A percentile compares a stretch with the other conserved stretches of the same genome.
These are phyloP conservation scores for Zea mays DNA, from an alignment of 176 grass and related monocot genomes.

Conservation along the genomic window Zm-B73-REFERENCE-NAM-5.0 NC_050100.1:7362001-7362500, in stretches of 20 bases:
- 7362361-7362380: constrained; percentile 43
- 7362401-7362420: constrained; percentile 12
- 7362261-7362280: constrained; percentile 26
- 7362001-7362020: background rate
- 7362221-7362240: background rate
- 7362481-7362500: constrained; percentile 45
- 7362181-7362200: background rate
- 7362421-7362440: background rate
- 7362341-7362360: background rate
- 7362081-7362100: too few species aligned
- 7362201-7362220: background rate
- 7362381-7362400: background rate
- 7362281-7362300: constrained; percentile 14
- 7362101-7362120: too few species aligned
- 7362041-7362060: background rate
- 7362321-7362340: constrained; percentile 23
- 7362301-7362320: constrained; percentile 1
- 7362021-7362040: background rate
- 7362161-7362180: background rate
- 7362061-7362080: too few species aligned
- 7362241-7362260: background rate
- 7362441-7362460: constrained; percentile 13
- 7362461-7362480: background rate
- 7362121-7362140: too few species aligned
- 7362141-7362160: background rate